phyloP scores from a whole-genome alignment of 805 yeast species.

The Kluyveromyces nonfermentans region DNA sequence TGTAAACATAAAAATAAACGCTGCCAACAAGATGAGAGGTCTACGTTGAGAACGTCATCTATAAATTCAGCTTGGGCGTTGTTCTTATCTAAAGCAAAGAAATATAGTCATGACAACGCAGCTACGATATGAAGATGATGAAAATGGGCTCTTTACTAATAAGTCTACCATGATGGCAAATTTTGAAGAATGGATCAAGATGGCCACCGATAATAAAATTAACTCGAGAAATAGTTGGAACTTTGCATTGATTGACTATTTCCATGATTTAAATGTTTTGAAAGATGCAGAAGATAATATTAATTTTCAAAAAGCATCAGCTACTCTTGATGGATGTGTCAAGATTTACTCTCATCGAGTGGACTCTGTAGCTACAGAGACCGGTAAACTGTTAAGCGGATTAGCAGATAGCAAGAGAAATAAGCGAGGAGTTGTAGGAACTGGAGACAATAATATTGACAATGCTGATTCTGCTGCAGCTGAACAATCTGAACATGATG shows the following conservation, averaged over 20 bases:
- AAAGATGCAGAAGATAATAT: constrained; percentile 67
- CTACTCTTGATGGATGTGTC: constrained; percentile 90
- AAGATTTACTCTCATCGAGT: constrained; percentile 86
- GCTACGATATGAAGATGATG: constrained; percentile 16
- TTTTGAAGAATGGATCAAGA: constrained; percentile 73
- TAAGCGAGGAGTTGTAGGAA: constrained; percentile 17
- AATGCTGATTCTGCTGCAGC: constrained; percentile 13
- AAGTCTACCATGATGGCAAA: constrained; percentile 39
- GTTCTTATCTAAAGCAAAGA: background rate
- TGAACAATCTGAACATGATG: constrained; percentile 12
- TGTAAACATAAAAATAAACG: background rate
- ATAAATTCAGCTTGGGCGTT: too few species aligned
- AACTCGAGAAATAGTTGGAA: constrained; percentile 84
- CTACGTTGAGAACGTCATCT: background rate
- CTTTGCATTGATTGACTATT: constrained; percentile 83
- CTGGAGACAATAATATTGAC: constrained; percentile 19
- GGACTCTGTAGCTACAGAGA: constrained; percentile 85
- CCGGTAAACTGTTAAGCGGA: constrained; percentile 76
- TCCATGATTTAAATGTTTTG: constrained; percentile 69
- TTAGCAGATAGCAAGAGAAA: constrained; percentile 39
- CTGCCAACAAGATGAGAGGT: background rate
- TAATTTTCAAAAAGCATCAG: constrained; percentile 84
- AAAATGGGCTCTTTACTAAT: constrained; percentile 24
- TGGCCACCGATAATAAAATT: constrained; percentile 78
- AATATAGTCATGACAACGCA: constrained; percentile 11